Percentiles rank a stretch among this genome's conserved stretches.
These are phyloP conservation scores for Echria macrotheca DNA, from an alignment of 495 filamentous ascomycete species.

Conservation along the genomic window DNA sequence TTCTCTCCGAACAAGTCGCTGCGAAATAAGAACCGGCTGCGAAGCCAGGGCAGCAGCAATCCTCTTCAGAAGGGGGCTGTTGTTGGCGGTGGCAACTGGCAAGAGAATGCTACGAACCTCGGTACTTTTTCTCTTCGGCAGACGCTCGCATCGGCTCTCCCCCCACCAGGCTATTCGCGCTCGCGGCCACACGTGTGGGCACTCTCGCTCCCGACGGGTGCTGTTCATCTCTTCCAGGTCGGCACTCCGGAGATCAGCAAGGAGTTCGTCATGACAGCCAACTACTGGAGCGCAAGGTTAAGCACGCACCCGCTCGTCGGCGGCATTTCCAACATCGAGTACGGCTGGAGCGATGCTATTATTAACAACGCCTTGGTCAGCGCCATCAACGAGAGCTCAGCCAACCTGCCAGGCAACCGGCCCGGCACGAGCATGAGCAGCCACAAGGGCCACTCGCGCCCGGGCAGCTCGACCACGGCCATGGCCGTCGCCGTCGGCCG, in stretches of 20 bases:
- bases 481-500: slow-evolving; percentile 32
- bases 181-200: slow-evolving; percentile 91
- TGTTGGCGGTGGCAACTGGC: slow-evolving; percentile 96
- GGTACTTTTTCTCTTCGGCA: slow-evolving; percentile 85
- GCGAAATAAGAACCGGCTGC: slow-evolving; percentile 58
- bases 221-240: slow-evolving; percentile 95
- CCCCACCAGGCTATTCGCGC: slow-evolving; percentile 88
- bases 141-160: slow-evolving; percentile 84
- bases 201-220: slow-evolving; percentile 83
- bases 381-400: slow-evolving; percentile 39
- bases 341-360: slow-evolving; percentile 90
- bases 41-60: slow-evolving; percentile 25
- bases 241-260: slow-evolving; percentile 91
- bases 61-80: slow-evolving; percentile 49
- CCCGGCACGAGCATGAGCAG: slow-evolving; percentile 23
- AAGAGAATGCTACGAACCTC: slow-evolving; percentile 83
- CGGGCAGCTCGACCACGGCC: too few relatives aligned
- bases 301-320: slow-evolving; percentile 89
- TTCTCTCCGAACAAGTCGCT: slow-evolving; percentile 74
- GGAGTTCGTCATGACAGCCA: slow-evolving; percentile 90
- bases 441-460: slow-evolving; percentile 32
- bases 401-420: slow-evolving; percentile 14
- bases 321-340: slow-evolving; percentile 94
- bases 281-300: slow-evolving; percentile 94
- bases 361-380: slow-evolving; percentile 67